Base-by-base conservation (phyloP, 1,284 basidiomycete genomes). In the Moesziomyces sp. region DNA sequence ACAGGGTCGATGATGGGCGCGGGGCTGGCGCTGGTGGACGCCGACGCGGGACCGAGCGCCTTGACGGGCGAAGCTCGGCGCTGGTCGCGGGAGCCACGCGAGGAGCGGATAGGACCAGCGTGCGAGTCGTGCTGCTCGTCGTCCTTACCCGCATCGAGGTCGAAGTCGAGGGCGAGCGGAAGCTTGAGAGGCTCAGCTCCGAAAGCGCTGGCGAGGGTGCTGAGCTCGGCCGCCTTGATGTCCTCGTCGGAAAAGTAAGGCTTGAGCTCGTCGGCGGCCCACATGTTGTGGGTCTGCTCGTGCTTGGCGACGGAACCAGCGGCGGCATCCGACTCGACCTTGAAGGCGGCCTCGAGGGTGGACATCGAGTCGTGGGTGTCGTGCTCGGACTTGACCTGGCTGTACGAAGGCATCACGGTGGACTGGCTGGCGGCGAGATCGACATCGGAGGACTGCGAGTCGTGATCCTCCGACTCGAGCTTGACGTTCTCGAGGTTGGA, bases 401-500 rank as follows among this genome's bases (percentile, higher is more conserved):
- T 52, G 46, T 50, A 56, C 1, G 49, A 56, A 23, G 59, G 56
- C 60, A 65, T 60, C 43, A 67, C 57, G 40, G 70, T 67, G 19
- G 70, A 57, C 43, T 73, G 70, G 28, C 64, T 73, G 50, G 64
- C 60, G 21, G 21, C 64, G 5, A 61, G 21, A 24, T 55, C 56
- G 24, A 30, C 21, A 24, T 64, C 60, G 38, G 52, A 44, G n/a
- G 23, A 48, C 53, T 64, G 59, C 49, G 70, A 67, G 13, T 63
- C 57, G n/a, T 23, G 46, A n/a, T 67, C 52, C 13, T 49, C 51
- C n/a, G 52, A 19, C 42, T 73, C 64, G 44, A 73, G 56, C 53
- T 67, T 73, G 57, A 73, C 70, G 38, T 64, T 67, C 52, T 66
- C 63, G 44, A 67, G 48, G 52, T 62, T 55, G 30, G 56, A 49